These are phyloP conservation scores for Fusarium pilosicola DNA, from an alignment of 2,329 filamentous ascomycete genomes.

Conservation along the genomic window DNA sequence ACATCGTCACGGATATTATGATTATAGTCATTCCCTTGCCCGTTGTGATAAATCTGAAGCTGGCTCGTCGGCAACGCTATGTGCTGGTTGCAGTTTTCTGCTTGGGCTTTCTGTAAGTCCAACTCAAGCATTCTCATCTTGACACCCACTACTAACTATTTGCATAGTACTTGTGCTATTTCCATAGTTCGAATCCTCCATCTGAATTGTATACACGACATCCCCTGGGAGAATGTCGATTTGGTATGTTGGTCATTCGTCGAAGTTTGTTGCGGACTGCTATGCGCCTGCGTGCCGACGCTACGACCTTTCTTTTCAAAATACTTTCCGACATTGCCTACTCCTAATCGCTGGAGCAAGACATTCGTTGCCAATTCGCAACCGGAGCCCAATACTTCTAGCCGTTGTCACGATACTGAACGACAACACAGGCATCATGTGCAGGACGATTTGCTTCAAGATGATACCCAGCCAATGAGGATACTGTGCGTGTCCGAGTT, in stretches of 20 bases:
- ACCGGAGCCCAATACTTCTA: neutral
- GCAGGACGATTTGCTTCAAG: neutral
- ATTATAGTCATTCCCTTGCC: neutral
- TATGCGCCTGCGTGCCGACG: neutral
- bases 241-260: neutral
- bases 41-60: fast-evolving
- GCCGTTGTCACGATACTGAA: neutral
- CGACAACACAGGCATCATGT: neutral
- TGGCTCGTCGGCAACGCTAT: neutral
- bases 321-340: neutral
- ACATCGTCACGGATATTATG: neutral
- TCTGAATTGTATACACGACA: fast-evolving
- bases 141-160: fast-evolving
- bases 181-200: neutral
- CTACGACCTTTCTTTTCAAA: neutral
- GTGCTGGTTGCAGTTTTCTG: neutral
- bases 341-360: neutral
- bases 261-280: neutral
- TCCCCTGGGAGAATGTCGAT: neutral
- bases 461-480: neutral
- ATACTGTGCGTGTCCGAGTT: neutral
- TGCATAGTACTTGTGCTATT: neutral
- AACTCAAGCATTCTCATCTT: too few species aligned
- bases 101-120: neutral
- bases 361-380: fast-evolving